Conservation (phyloP, 2,329 filamentous ascomycete species). For the Calonectria pseudoreteaudii region DNA sequence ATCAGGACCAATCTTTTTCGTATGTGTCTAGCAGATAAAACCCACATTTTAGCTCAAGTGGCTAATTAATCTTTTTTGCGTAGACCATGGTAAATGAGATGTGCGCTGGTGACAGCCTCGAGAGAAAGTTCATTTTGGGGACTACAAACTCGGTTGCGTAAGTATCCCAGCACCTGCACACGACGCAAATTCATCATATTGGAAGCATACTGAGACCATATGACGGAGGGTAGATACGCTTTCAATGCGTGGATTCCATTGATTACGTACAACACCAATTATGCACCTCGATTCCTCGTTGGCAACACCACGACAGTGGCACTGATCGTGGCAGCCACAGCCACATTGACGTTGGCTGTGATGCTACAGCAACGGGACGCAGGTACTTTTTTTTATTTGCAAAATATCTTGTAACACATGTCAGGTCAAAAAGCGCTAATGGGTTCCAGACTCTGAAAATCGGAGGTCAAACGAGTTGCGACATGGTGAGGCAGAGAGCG, state of each 20-base stretch:
- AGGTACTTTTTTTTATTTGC: neutral
- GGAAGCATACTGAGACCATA: neutral
- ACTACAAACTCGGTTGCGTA: slow-evolving; percentile 3
- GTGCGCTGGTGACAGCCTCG: neutral
- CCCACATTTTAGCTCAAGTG: no score
- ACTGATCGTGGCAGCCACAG: neutral
- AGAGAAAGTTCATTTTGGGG: slow-evolving; percentile 1
- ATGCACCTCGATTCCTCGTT: slow-evolving; percentile 1
- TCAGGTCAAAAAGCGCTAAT: neutral
- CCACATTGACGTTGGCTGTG: neutral
- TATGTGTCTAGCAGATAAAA: neutral
- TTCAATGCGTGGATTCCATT: slow-evolving; percentile 4
- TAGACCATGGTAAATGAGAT: slow-evolving; percentile 6
- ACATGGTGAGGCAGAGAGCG: neutral
- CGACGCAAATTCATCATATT: neutral
- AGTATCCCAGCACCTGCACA: neutral
- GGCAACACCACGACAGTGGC: neutral
- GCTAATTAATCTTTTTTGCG: neutral
- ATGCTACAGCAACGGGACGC: slow-evolving; percentile 1
- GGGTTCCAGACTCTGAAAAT: neutral
- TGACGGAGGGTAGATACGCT: neutral
- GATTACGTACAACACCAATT: slow-evolving; percentile 6
- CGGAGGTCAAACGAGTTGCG: neutral
- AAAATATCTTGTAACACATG: neutral
- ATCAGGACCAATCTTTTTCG: slow-evolving; percentile 5